These are phyloP conservation scores for Cnidoscolus chayamansa DNA, from an alignment of 441 rosid species.

Conservation along the genomic window DNA sequence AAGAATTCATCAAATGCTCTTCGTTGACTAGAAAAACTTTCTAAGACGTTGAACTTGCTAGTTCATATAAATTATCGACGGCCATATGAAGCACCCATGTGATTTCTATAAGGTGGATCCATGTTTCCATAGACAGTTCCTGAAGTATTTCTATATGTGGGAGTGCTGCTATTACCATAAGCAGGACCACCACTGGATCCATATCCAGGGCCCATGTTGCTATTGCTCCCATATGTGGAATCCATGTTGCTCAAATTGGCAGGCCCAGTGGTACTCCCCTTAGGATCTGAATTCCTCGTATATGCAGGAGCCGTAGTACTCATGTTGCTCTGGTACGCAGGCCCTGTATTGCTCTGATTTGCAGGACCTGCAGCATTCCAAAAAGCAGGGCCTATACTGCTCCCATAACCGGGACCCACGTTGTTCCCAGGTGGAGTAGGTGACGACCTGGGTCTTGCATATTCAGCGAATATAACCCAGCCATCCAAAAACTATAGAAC, in stretches of 20 bases:
- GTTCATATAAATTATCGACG: not conserved
- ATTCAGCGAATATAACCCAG: conserved; percentile 96
- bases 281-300: not conserved
- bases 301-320: not conserved
- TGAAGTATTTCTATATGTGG: no score
- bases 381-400: no score
- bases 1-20: not conserved
- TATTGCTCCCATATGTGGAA: not conserved
- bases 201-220: no score
- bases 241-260: not conserved
- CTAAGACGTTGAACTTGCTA: not conserved
- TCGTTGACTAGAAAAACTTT: not conserved
- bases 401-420: not conserved
- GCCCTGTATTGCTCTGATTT: not conserved
- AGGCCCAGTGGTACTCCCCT: not conserved
- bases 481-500: conserved; percentile 79
- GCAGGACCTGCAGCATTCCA: not conserved
- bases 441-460: conserved; percentile 61
- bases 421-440: conserved; percentile 16
- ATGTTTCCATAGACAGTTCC: no score
- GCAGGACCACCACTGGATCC: no score
- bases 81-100: not conserved
- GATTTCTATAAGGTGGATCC: not conserved
- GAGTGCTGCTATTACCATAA: no score
- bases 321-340: not conserved